Conservation (phyloP, 352 stramenopile genomes). For the Pythium chondricola region DNA sequence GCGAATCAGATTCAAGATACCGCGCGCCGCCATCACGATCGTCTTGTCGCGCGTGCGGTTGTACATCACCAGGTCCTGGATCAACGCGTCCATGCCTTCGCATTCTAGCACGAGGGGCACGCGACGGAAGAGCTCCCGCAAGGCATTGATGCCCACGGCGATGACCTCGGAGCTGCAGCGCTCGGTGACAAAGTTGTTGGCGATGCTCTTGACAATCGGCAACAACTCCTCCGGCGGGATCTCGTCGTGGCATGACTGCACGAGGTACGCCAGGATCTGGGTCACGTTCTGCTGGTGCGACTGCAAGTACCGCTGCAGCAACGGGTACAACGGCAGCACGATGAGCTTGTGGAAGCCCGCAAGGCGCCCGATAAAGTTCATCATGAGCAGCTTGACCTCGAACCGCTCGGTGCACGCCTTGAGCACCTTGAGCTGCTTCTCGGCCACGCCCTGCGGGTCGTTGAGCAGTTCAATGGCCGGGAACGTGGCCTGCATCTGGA, state of each 20-base stretch:
- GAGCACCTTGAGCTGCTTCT: slow-evolving; percentile 91
- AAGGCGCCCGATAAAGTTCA: slow-evolving; percentile 97
- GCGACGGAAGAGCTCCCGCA: slow-evolving; percentile 92
- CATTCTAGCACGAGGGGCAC: slow-evolving; percentile 93
- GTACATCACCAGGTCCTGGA: slow-evolving; percentile 94
- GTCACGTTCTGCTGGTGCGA: slow-evolving; percentile 89
- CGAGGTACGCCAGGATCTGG: slow-evolving; percentile 95
- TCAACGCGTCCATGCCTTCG: slow-evolving; percentile 87
- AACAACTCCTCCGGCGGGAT: slow-evolving; percentile 96
- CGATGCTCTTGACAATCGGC: slow-evolving; percentile 95
- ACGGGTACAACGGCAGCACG: slow-evolving; percentile 94
- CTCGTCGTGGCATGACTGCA: slow-evolving; percentile 96
- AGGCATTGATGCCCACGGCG: slow-evolving; percentile 96
- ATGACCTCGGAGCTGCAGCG: slow-evolving; percentile 94
- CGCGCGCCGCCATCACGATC: slow-evolving; percentile 94
- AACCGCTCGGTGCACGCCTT: slow-evolving; percentile 87
- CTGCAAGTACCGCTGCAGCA: slow-evolving; percentile 92
- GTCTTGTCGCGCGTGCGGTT: slow-evolving; percentile 95
- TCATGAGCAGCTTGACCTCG: slow-evolving; percentile 95
- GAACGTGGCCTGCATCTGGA: slow-evolving; percentile 84
- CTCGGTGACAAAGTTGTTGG: slow-evolving; percentile 98
- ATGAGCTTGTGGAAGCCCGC: slow-evolving; percentile 97
- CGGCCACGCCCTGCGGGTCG: slow-evolving; percentile 93
- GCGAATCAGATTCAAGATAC: slow-evolving; percentile 95
- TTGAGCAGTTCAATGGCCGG: slow-evolving; percentile 97